phyloP scores from a whole-genome alignment of 257 asterid genomes.

The Paulownia fortunei region DNA sequence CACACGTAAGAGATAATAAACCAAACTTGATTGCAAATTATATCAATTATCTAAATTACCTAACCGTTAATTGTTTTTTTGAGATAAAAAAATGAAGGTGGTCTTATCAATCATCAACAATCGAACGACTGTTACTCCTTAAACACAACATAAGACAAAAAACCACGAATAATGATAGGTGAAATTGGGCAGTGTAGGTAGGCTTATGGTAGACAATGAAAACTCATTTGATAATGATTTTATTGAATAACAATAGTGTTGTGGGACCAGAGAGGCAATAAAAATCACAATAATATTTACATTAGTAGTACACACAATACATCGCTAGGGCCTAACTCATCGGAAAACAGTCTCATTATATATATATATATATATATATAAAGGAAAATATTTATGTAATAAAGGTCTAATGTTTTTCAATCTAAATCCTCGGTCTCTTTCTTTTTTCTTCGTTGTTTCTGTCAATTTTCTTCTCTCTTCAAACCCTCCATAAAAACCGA shows the following conservation, averaged over 20 bases:
- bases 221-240: background rate
- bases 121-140: too few relatives aligned
- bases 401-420: background rate
- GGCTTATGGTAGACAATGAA: background rate
- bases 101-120: too few relatives aligned
- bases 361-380: too few relatives aligned
- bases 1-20: background rate
- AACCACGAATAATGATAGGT: background rate
- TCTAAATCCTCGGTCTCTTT: slow-evolving; percentile 24
- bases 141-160: too few relatives aligned
- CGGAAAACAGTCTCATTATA: too few relatives aligned
- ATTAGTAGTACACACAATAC: too few relatives aligned
- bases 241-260: background rate
- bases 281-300: background rate
- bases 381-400: too few relatives aligned
- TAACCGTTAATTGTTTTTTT: too few relatives aligned
- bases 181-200: slow-evolving; percentile 18
- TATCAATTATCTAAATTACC: background rate
- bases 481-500: slow-evolving; percentile 43
- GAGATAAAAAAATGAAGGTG: too few relatives aligned
- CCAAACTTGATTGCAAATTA: background rate
- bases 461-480: slow-evolving; percentile 35
- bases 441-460: slow-evolving; percentile 24
- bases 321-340: too few relatives aligned
- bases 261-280: background rate